A percentile compares a stretch with the other conserved stretches of the same genome.
Evolutionary conservation across 495 filamentous ascomycete species (phyloP).

Genomic region (Polyplosphaeria fusca): DNA sequence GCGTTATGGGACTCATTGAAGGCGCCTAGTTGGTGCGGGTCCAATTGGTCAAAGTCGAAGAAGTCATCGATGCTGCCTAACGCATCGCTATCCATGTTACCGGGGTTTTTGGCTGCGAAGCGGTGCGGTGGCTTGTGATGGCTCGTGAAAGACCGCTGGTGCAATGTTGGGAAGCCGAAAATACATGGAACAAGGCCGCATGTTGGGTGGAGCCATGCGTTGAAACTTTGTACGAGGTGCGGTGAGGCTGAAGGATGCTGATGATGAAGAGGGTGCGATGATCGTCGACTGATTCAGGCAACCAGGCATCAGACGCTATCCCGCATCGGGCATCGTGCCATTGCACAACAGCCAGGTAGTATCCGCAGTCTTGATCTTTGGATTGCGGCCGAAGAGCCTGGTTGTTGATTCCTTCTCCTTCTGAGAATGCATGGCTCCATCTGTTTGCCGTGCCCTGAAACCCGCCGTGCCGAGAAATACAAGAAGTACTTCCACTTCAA

Average conservation of each 20-base stretch:
- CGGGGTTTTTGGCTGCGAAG: background rate
- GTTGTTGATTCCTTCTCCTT: too few species aligned
- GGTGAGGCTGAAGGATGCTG: slow-evolving; percentile 3
- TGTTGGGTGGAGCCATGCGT: background rate
- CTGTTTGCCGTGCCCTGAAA: too few species aligned
- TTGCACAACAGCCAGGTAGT: too few species aligned
- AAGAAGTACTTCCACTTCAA: too few species aligned
- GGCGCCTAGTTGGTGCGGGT: background rate
- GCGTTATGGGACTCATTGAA: too few species aligned
- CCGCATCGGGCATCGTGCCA: background rate
- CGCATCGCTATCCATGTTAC: slow-evolving; percentile 4
- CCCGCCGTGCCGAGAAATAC: too few species aligned
- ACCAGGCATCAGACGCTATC: slow-evolving; percentile 3
- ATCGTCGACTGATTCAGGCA: slow-evolving; percentile 15
- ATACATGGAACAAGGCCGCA: background rate
- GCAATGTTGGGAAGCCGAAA: background rate
- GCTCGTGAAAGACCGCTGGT: background rate
- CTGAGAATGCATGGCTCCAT: too few species aligned
- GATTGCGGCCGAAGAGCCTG: too few species aligned
- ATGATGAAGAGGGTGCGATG: slow-evolving; percentile 21
- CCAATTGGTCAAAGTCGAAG: slow-evolving; percentile 17
- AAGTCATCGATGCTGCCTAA: slow-evolving; percentile 18
- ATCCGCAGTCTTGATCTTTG: too few species aligned
- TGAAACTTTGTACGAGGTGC: background rate
- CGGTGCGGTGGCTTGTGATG: slow-evolving; percentile 1